phyloP scores from a whole-genome alignment of 2,329 filamentous ascomycete genomes.

The Metarhizium sp. region DNA sequence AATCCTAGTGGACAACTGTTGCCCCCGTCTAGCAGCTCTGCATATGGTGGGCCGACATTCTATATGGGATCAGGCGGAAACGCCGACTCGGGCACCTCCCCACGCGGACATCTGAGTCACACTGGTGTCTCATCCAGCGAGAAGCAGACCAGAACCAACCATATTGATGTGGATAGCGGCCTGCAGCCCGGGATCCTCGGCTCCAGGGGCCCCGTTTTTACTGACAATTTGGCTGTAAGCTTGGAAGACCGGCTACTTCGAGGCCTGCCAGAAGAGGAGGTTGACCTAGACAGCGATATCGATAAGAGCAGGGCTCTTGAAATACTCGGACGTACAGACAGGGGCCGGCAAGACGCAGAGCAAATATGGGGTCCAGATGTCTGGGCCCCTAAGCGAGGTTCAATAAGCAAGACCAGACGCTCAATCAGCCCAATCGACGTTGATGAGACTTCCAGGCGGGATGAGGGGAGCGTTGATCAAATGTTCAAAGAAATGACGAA shows the following conservation, averaged over 20 bases:
- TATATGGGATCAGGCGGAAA: conserved; percentile 10
- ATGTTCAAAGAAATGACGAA: conserved; percentile 50
- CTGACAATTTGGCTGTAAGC: conserved; percentile 29
- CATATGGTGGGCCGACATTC: conserved; percentile 17
- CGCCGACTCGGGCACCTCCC: conserved; percentile 9
- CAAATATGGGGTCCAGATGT: conserved; percentile 41
- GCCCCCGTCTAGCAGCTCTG: conserved; percentile 11
- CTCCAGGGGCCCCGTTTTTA: conserved; percentile 32
- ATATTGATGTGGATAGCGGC: conserved; percentile 29
- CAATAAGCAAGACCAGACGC: conserved; percentile 16
- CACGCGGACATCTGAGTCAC: not conserved
- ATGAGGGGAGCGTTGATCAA: conserved; percentile 40
- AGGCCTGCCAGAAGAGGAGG: conserved; percentile 31
- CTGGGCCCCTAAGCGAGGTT: conserved; percentile 28
- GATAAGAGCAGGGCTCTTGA: conserved; percentile 43
- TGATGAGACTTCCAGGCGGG: conserved; percentile 24
- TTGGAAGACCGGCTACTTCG: conserved; percentile 43
- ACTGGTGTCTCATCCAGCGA: not conserved
- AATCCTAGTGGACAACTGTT: conserved; percentile 10
- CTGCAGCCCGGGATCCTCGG: conserved; percentile 35
- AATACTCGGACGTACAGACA: conserved; percentile 40
- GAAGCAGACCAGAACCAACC: conserved; percentile 23
- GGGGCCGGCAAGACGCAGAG: conserved; percentile 39
- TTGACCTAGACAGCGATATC: conserved; percentile 34
- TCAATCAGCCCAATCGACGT: conserved; percentile 18